phyloP scores from a whole-genome alignment of 768 basidiomycete species.

The Tephrocybe sp. region DNA sequence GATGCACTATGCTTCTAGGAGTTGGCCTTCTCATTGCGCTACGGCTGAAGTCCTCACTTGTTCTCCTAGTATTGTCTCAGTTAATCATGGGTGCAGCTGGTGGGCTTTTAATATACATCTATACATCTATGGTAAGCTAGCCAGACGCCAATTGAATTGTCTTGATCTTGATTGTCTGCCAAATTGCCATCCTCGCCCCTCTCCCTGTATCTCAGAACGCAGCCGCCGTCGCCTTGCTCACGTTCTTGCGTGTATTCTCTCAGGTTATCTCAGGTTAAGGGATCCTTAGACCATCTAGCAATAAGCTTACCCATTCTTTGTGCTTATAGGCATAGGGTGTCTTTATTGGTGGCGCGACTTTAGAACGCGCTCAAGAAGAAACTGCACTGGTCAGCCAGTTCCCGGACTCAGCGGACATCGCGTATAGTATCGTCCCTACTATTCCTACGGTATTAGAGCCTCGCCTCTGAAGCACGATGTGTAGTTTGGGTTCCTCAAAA shows the following conservation, averaged over 20 bases:
- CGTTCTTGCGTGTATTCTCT: constrained; percentile 35
- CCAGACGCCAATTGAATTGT: no score
- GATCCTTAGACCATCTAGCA: no score
- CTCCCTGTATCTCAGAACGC: constrained; percentile 39
- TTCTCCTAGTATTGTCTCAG: constrained; percentile 6
- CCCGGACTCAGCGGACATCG: constrained; percentile 37
- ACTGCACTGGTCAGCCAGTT: constrained; percentile 31
- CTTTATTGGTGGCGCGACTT: constrained; percentile 46
- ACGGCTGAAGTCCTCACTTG: constrained; percentile 21
- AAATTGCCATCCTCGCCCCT: constrained; percentile 49
- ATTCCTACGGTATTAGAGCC: constrained; percentile 36
- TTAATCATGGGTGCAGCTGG: constrained; percentile 8
- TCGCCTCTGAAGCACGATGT: constrained; percentile 19
- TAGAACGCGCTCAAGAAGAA: constrained; percentile 47
- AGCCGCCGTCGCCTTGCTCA: constrained; percentile 42
- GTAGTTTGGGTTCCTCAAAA: constrained; percentile 12
- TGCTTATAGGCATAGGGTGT: constrained; percentile 46
- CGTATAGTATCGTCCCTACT: constrained; percentile 46
- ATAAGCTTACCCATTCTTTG: no score
- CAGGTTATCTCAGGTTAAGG: no score
- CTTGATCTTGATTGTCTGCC: neutral
- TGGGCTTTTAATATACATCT: no score
- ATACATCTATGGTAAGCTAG: no score
- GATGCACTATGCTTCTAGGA: constrained; percentile 28
- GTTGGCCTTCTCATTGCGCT: constrained; percentile 34